phyloP scores from a whole-genome alignment of 139 green algal genomes.

The Microglena sp. region DNA sequence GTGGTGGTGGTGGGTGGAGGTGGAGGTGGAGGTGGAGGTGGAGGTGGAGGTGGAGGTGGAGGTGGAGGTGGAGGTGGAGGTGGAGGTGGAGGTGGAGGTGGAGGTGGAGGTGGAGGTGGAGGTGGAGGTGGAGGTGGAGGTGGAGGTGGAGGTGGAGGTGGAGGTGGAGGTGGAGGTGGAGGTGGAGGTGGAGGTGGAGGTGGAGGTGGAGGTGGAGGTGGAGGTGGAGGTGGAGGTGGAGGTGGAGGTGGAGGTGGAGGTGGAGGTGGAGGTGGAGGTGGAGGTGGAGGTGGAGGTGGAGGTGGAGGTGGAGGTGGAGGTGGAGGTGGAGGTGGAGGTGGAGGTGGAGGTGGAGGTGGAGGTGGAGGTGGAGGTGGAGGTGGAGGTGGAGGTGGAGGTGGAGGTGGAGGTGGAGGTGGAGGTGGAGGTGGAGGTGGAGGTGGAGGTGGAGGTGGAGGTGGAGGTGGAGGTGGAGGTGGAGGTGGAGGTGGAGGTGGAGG shows the following conservation, averaged over 20 bases:
- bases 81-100: slow-evolving; percentile 1
- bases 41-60: slow-evolving; percentile 1
- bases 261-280: not conserved
- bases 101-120: not conserved
- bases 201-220: not conserved
- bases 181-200: not conserved
- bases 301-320: not conserved
- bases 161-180: not conserved
- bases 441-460: not conserved
- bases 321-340: slow-evolving; percentile 1
- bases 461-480: too few relatives aligned
- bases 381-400: not conserved
- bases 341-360: slow-evolving; percentile 1
- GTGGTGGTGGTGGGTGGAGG: too few relatives aligned
- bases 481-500: not conserved
- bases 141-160: not conserved
- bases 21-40: slow-evolving; percentile 1
- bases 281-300: not conserved
- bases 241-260: not conserved
- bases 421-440: not conserved
- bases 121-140: not conserved
- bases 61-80: slow-evolving; percentile 1
- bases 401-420: not conserved
- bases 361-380: not conserved
- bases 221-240: not conserved